A percentile compares a stretch with the other conserved stretches of the same genome.
phyloP scores from a whole-genome alignment of 495 filamentous ascomycete genomes.

The Annulohypoxylon moriforme region DNA sequence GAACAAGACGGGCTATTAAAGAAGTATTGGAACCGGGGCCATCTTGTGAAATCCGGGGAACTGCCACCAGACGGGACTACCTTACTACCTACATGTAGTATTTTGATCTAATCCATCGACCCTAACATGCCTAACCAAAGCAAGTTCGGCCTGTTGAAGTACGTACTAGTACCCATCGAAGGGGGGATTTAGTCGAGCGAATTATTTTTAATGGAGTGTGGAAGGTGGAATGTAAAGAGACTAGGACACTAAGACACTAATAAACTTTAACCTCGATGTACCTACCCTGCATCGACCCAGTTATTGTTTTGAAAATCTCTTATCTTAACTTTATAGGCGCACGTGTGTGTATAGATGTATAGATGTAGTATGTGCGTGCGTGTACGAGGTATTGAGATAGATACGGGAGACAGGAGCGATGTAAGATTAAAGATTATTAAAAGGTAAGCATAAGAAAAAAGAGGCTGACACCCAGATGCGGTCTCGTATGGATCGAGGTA shows the following conservation, averaged over 20 bases:
- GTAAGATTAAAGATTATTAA: constrained; percentile 29
- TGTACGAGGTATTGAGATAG: background rate
- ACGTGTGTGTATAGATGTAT: background rate
- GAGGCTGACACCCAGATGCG: constrained; percentile 35
- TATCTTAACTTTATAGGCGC: constrained; percentile 35
- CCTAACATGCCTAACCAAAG: constrained; percentile 24
- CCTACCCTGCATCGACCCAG: background rate
- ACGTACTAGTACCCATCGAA: constrained; percentile 3
- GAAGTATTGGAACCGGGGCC: constrained; percentile 19
- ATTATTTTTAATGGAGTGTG: constrained; percentile 2
- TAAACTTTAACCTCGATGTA: background rate
- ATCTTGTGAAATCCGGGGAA: constrained; percentile 46
- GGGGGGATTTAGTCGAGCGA: constrained; percentile 3
- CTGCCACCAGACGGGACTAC: constrained; percentile 29
- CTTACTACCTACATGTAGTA: background rate
- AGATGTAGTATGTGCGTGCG: background rate
- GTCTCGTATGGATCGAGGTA: background rate
- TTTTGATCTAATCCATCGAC: constrained; percentile 18
- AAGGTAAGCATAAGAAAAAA: constrained; percentile 23
- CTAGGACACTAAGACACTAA: constrained; percentile 3
- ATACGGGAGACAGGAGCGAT: constrained; percentile 6
- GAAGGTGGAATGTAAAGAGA: background rate
- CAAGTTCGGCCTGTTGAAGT: constrained; percentile 15
- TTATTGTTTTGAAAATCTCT: constrained; percentile 15
- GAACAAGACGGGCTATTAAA: constrained; percentile 19